Evolutionary conservation across 306 rosid species (phyloP).

Genomic region (Cucumis hystrix): DNA sequence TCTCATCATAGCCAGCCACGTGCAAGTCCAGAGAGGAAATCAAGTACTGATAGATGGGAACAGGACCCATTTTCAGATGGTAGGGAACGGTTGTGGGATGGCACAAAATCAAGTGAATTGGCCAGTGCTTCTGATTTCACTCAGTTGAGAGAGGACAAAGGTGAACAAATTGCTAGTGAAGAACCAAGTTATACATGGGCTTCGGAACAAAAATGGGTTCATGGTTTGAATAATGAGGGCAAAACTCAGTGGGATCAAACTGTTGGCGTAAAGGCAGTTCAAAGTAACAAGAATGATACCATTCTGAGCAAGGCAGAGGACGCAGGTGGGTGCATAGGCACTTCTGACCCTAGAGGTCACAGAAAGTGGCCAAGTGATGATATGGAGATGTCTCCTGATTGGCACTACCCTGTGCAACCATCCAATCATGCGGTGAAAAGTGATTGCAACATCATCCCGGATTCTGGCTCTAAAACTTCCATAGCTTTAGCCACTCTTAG

Average conservation of each 20-base stretch:
- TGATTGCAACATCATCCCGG: constrained; percentile 29
- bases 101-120: constrained; percentile 33
- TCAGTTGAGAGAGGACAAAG: constrained; percentile 35
- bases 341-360: constrained; percentile 32
- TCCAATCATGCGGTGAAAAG: constrained; percentile 37
- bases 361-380: constrained; percentile 63
- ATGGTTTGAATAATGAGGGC: constrained; percentile 28
- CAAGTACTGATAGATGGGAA: constrained; percentile 47
- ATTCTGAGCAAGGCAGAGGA: constrained; percentile 34
- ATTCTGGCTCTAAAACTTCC: constrained; percentile 25
- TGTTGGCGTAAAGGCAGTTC: constrained; percentile 15
- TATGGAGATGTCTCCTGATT: constrained; percentile 62
- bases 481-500: constrained; percentile 24
- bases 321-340: constrained; percentile 19
- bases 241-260: constrained; percentile 25
- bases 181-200: constrained; percentile 43
- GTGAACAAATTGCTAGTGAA: constrained; percentile 23
- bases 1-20: constrained; percentile 59
- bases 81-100: constrained; percentile 32
- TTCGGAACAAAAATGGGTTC: constrained; percentile 22
- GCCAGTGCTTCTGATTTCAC: constrained; percentile 24
- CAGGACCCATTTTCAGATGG: constrained; percentile 27
- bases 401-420: constrained; percentile 50
- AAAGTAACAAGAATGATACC: constrained; percentile 44
- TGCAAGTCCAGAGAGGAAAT: constrained; percentile 64